These are phyloP conservation scores for Cercospora brassicicola DNA, from an alignment of 2,329 filamentous ascomycete species.

Conservation along the genomic window DNA sequence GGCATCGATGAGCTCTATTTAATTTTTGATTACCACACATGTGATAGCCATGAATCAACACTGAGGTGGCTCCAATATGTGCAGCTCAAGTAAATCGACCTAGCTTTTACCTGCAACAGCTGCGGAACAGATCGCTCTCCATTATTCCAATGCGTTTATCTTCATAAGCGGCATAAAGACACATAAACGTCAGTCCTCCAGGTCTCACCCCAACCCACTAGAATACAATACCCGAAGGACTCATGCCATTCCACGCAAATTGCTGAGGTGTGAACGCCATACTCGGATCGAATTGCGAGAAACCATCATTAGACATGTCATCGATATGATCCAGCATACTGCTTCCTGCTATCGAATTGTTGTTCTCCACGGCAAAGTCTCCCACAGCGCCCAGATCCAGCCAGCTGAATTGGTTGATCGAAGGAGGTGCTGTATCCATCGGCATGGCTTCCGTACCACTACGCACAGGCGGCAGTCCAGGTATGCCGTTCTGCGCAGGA, in stretches of 20 bases:
- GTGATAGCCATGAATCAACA: not conserved
- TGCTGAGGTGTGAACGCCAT: constrained; percentile 33
- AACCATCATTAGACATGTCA: constrained; percentile 33
- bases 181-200: not conserved
- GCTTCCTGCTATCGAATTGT: constrained; percentile 31
- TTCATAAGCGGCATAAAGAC: too few species aligned
- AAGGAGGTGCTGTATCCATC: constrained; percentile 33
- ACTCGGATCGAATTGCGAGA: constrained; percentile 33
- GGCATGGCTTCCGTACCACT: constrained; percentile 16
- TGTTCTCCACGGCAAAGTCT: constrained; percentile 50
- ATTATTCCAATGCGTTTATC: too few species aligned
- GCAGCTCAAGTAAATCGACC: not conserved
- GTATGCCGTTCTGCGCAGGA: constrained; percentile 15
- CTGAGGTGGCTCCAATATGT: not conserved
- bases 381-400: constrained; percentile 61
- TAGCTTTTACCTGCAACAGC: too few species aligned
- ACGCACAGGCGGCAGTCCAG: constrained; percentile 13
- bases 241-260: constrained; percentile 31
- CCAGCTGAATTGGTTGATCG: constrained; percentile 61
- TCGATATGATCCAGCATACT: constrained; percentile 36
- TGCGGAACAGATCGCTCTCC: too few species aligned
- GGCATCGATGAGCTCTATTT: not conserved
- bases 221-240: constrained; percentile 34
- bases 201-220: constrained; percentile 3
- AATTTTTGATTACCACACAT: not conserved